Percentiles rank a stretch among this genome's conserved stretches.
phyloP scores from a whole-genome alignment of 352 stramenopile genomes.

The Phytophthora aleatoria region DNA sequence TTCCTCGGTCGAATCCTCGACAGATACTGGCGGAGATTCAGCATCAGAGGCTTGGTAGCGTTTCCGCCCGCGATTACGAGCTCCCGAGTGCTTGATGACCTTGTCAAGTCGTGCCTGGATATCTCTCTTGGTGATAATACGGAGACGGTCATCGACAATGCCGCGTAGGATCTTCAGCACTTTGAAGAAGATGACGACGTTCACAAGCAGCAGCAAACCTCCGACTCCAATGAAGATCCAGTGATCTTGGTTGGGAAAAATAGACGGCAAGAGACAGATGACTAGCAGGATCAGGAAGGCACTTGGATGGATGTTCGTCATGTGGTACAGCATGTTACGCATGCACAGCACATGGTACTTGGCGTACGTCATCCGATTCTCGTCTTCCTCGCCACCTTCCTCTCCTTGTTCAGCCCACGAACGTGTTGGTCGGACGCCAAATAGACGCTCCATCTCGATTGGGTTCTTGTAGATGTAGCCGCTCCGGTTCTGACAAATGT shows the following conservation, averaged over 20 bases:
- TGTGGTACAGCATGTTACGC: conserved; percentile 83
- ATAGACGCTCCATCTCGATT: conserved; percentile 80
- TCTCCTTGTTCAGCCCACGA: conserved; percentile 15
- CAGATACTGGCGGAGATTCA: conserved; percentile 21
- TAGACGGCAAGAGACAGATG: conserved; percentile 67
- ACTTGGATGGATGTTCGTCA: conserved; percentile 81
- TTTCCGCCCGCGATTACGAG: conserved; percentile 4
- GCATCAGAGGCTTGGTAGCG: conserved; percentile 5
- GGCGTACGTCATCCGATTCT: conserved; percentile 62
- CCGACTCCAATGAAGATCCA: conserved; percentile 83
- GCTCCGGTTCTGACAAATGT: conserved; percentile 86
- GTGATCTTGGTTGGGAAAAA: conserved; percentile 66
- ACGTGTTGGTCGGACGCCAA: conserved; percentile 47
- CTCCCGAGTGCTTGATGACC: conserved; percentile 18
- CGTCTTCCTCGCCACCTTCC: conserved; percentile 16
- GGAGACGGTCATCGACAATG: conserved; percentile 84
- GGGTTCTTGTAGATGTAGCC: conserved; percentile 92
- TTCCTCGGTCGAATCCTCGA: conserved; percentile 19
- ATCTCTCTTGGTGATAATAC: conserved; percentile 68
- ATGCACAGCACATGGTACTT: conserved; percentile 86
- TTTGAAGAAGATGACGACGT: conserved; percentile 87
- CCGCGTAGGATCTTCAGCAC: conserved; percentile 81
- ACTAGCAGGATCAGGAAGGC: conserved; percentile 78
- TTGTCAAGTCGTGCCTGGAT: conserved; percentile 54
- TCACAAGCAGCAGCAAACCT: conserved; percentile 53